Evolutionary conservation across 352 stramenopile genomes (phyloP).

Genomic region (Pythium vanterpoolii): DNA sequence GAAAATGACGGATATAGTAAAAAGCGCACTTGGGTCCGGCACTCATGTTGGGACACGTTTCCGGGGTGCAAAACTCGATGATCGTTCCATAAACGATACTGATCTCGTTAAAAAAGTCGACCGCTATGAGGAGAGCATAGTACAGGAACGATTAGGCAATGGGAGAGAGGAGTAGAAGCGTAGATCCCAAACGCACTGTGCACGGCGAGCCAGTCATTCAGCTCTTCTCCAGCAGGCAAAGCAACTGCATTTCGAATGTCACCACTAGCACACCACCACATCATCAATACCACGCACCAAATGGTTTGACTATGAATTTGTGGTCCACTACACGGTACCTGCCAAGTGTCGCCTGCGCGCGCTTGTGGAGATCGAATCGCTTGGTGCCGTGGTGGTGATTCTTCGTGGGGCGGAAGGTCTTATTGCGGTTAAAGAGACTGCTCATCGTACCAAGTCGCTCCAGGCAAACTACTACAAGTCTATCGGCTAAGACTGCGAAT

Average conservation of each 20-base stretch:
- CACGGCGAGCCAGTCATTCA: slow-evolving; percentile 91
- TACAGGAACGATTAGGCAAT: not conserved
- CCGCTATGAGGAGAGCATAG: slow-evolving; percentile 36
- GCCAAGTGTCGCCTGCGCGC: slow-evolving; percentile 73
- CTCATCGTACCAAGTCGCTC: no score
- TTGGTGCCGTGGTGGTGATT: slow-evolving; percentile 78
- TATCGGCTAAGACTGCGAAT: slow-evolving; percentile 4
- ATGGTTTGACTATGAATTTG: no score
- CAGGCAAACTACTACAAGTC: no score
- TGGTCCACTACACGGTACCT: no score
- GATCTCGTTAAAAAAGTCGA: slow-evolving; percentile 95
- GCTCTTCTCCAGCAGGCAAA: slow-evolving; percentile 74
- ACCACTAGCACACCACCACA: slow-evolving; percentile 31
- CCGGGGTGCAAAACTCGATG: slow-evolving; percentile 70
- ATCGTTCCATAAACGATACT: slow-evolving; percentile 92
- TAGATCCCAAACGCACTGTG: slow-evolving; percentile 56
- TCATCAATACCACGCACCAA: slow-evolving; percentile 19
- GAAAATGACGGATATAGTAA: not conserved
- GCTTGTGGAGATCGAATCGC: slow-evolving; percentile 82
- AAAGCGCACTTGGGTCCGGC: slow-evolving; percentile 52
- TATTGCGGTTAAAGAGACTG: slow-evolving; percentile 77
- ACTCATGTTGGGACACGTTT: slow-evolving; percentile 73
- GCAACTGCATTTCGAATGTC: slow-evolving; percentile 63
- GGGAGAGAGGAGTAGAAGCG: not conserved
- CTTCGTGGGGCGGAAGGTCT: slow-evolving; percentile 87